A percentile compares a stretch with the other conserved stretches of the same genome.
phyloP scores from a whole-genome alignment of 106 monocot species.

The Dioscorea alata region DNA sequence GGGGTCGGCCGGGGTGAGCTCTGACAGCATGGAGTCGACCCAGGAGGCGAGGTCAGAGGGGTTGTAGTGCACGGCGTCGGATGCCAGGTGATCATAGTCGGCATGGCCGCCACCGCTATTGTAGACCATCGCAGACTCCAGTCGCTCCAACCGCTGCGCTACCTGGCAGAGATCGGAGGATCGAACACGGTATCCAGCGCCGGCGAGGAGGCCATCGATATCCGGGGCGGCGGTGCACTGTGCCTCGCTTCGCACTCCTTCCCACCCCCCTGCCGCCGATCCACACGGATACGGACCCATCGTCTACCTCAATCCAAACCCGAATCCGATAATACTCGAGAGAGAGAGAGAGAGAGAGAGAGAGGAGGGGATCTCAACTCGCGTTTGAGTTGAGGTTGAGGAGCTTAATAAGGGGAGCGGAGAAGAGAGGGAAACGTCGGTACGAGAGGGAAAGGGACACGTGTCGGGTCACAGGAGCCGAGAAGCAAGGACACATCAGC shows the following conservation, averaged over 20 bases:
- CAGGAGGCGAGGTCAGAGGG: conserved; percentile 21
- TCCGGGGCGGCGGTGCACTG: conserved; percentile 2
- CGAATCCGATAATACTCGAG: background rate
- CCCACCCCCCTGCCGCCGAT: background rate
- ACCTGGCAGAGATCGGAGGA: conserved; percentile 35
- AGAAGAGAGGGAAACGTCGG: background rate
- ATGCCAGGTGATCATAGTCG: background rate
- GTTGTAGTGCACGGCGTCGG: conserved; percentile 24
- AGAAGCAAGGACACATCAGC: background rate
- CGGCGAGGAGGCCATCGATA: conserved; percentile 23
- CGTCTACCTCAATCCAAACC: background rate
- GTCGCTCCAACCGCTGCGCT: conserved; percentile 13
- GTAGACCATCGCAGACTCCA: conserved; percentile 13
- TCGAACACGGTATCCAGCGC: conserved; percentile 29
- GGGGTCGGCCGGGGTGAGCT: conserved; percentile 1
- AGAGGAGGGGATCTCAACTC: background rate
- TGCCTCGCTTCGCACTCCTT: background rate
- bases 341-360: background rate
- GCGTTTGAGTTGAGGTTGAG: background rate
- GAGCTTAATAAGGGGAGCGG: background rate
- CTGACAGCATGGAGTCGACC: conserved; percentile 29
- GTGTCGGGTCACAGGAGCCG: background rate
- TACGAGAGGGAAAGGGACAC: background rate
- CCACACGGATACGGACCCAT: conserved; percentile 9
- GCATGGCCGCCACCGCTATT: background rate